phyloP scores from a whole-genome alignment of 2,329 filamentous ascomycete species.

The Aspergillus sp. region DNA sequence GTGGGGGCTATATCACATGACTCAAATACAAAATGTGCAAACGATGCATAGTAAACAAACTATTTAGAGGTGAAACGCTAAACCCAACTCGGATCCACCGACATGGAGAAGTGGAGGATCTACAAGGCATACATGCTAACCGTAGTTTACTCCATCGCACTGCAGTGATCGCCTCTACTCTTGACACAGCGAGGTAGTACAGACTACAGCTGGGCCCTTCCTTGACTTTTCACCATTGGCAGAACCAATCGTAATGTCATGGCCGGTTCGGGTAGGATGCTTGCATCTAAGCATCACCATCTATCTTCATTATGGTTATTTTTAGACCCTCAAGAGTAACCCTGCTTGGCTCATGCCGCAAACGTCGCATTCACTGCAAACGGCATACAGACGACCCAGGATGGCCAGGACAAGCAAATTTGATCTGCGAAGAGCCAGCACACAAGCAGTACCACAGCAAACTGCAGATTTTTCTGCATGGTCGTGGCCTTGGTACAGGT shows the following conservation, averaged over 20 bases:
- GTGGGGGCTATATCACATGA: background rate
- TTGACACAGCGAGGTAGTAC: constrained; percentile 1
- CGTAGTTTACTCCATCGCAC: too few species aligned
- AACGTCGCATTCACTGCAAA: constrained; percentile 1
- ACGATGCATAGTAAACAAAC: background rate
- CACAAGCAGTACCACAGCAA: background rate
- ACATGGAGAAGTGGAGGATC: background rate
- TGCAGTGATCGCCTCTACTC: too few species aligned
- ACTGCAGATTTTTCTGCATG: background rate
- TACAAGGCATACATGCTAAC: background rate
- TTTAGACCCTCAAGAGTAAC: background rate
- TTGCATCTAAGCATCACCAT: background rate
- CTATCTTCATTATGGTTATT: background rate
- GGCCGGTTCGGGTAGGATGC: background rate
- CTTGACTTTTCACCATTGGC: background rate
- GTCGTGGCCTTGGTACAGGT: background rate
- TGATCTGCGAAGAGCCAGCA: background rate
- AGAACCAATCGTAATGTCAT: background rate
- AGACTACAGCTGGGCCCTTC: background rate
- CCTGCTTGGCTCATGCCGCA: background rate
- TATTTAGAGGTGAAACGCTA: too few species aligned
- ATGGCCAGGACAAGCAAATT: background rate
- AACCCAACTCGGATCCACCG: background rate
- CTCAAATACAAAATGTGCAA: background rate
- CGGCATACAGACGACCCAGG: background rate